Evolutionary conservation across 495 filamentous ascomycete genomes (phyloP).

Genomic region (Penicillium pulvis): DNA sequence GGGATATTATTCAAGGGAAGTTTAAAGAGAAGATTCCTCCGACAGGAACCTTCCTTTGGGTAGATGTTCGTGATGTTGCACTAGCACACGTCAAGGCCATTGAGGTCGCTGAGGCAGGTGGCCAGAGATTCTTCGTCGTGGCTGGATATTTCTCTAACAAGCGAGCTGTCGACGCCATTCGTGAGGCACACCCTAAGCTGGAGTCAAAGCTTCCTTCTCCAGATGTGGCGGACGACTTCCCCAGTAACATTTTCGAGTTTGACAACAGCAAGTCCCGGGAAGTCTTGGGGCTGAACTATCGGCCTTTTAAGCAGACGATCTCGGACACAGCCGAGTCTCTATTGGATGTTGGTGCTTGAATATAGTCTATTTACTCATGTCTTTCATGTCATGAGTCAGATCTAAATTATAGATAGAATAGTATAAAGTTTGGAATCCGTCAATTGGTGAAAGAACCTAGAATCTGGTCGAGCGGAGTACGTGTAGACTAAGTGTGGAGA

Average conservation of each 20-base stretch:
- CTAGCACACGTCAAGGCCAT: conserved; percentile 71
- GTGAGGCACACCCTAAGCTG: conserved; percentile 66
- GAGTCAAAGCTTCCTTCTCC: conserved; percentile 59
- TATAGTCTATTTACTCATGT: neutral
- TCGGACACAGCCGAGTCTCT: conserved; percentile 58
- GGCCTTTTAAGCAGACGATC: conserved; percentile 54
- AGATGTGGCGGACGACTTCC: conserved; percentile 41
- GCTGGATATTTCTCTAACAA: conserved; percentile 67
- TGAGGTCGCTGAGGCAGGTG: conserved; percentile 64
- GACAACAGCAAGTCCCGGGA: conserved; percentile 58
- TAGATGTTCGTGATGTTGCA: conserved; percentile 72
- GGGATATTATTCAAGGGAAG: conserved; percentile 60
- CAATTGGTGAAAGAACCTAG: neutral
- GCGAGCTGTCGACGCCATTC: conserved; percentile 63
- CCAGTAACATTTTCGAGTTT: conserved; percentile 43
- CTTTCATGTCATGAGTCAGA: neutral
- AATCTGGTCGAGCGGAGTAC: neutral
- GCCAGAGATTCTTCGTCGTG: conserved; percentile 70
- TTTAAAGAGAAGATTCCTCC: conserved; percentile 63
- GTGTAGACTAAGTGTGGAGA: neutral
- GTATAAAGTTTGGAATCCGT: neutral
- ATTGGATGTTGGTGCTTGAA: conserved; percentile 45
- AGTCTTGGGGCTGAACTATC: conserved; percentile 61
- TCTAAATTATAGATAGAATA: neutral
- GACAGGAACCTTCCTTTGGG: conserved; percentile 59